Evolutionary conservation across 2,329 filamentous ascomycete species (phyloP), one percentile per base, ranked within the genome.

Genomic region (Ophiocordyceps polyrhachis-furcata): DNA sequence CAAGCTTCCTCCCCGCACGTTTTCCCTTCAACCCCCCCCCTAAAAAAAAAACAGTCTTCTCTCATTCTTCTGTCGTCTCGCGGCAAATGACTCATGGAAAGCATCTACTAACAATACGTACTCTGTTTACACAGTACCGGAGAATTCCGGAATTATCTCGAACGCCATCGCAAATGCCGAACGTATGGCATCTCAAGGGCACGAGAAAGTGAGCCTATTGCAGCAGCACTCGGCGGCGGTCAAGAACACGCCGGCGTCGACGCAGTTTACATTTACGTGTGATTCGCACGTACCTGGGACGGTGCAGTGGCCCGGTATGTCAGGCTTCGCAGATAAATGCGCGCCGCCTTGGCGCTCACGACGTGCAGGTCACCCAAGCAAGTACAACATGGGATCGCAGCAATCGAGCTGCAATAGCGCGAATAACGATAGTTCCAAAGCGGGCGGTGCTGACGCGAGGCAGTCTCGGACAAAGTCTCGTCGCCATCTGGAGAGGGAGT

Each of bases 231-330:
- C 57, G 9, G 66, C 73, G 17, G 62, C 69, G 6, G 68, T 69
- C 47, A 80, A 75, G 54, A 58, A 73, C 4, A 77, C 73, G 32
- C 77, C 83, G 5, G 75, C 81, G 6, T 85, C 87, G 46, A 82
- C 83, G 0, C 86, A 95, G 54, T 98, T 98, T 59, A 98, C 91
- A 11, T 98, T 98, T 58, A 93, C 86, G 13, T 95, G 87, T 62
- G 84, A 93, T 55, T 89, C 88, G 1, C 86, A 91, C 57, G 85
- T 87, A 35, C 80, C 84, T 1, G 85, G 81, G 47, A 78, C 81
- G 46, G 74, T 86, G 58, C 77, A 79, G 44, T 85, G 83, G 79
- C 83, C 83, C 40, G 76, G 79, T 55, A 62, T 63, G 49, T 53
- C 29, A 15, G 13, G 4, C 14, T 15, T 37, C 12, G 13, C 17